phyloP scores from a whole-genome alignment of 768 basidiomycete genomes.

The Boletus reticuloceps region DNA sequence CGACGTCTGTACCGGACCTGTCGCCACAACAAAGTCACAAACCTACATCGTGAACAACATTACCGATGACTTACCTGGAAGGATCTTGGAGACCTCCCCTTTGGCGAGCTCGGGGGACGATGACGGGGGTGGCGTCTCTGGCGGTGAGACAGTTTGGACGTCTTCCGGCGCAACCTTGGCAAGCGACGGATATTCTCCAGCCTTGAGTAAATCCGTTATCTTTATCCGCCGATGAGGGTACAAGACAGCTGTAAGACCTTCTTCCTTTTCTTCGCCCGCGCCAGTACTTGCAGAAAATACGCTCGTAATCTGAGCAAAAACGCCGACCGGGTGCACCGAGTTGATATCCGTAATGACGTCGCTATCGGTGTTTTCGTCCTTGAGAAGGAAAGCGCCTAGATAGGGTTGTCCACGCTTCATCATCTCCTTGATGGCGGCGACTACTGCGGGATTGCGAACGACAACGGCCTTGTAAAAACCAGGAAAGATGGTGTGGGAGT shows the following conservation, averaged over 20 bases:
- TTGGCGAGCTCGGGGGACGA: conserved; percentile 19
- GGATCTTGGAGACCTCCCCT: conserved; percentile 22
- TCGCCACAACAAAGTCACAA: conserved; percentile 1
- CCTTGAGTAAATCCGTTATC: conserved; percentile 83
- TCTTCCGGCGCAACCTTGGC: conserved; percentile 40
- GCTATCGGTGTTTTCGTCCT: conserved; percentile 89
- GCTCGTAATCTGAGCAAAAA: conserved; percentile 96
- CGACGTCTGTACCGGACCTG: conserved; percentile 73
- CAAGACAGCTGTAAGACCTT: conserved; percentile 90
- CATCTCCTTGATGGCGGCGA: conserved; percentile 93
- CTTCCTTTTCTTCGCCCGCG: conserved; percentile 68
- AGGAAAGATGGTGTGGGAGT: conserved; percentile 65
- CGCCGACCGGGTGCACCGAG: conserved; percentile 89
- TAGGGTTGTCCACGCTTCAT: conserved; percentile 97
- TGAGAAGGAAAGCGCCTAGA: conserved; percentile 93
- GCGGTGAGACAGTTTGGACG: conserved; percentile 43
- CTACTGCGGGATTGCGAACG: conserved; percentile 85
- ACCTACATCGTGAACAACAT: too few species aligned
- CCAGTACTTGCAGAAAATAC: conserved; percentile 66
- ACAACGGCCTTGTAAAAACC: conserved; percentile 99
- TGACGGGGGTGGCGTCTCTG: conserved; percentile 36
- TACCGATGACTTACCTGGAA: conserved; percentile 16
- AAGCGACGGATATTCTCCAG: conserved; percentile 41
- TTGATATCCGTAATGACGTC: conserved; percentile 88
- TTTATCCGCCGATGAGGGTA: conserved; percentile 90